Percentiles rank a stretch among this genome's conserved stretches.
Conservation (phyloP, 2,329 filamentous ascomycete genomes). For the Sclerotinia trifoliorum region DNA sequence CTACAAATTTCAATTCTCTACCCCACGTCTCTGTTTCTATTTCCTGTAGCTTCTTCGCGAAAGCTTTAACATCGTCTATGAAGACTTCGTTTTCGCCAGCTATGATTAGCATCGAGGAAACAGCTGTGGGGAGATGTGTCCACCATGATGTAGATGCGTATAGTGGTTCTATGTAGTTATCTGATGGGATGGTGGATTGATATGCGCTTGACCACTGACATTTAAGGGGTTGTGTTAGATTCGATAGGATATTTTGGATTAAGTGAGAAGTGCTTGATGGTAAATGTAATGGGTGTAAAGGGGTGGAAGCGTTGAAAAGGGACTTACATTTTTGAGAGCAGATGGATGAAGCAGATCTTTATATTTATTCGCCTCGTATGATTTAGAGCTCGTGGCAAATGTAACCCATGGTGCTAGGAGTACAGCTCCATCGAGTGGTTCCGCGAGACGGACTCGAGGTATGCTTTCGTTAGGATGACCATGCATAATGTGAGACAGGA, state of each 20-base stretch:
- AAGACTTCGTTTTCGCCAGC: slow-evolving; percentile 57
- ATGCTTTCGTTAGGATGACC: slow-evolving; percentile 61
- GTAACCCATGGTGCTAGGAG: slow-evolving; percentile 59
- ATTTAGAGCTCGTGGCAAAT: slow-evolving; percentile 47
- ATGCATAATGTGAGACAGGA: slow-evolving; percentile 54
- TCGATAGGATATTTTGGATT: slow-evolving; percentile 45
- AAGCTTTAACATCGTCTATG: slow-evolving; percentile 54
- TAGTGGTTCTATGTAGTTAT: slow-evolving; percentile 55
- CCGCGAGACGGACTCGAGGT: slow-evolving; percentile 43
- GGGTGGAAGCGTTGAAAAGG: too few species aligned
- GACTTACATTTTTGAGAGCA: slow-evolving; percentile 26
- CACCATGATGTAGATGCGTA: slow-evolving; percentile 54
- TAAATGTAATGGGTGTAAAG: slow-evolving; percentile 28
- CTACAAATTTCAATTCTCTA: background rate
- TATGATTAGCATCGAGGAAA: slow-evolving; percentile 51
- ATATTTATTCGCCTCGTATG: slow-evolving; percentile 46
- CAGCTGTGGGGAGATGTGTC: slow-evolving; percentile 44
- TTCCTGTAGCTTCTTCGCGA: slow-evolving; percentile 46
- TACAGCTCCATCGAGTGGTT: slow-evolving; percentile 50
- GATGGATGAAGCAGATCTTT: slow-evolving; percentile 50
- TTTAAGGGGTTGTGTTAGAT: slow-evolving; percentile 40
- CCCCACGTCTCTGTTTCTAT: slow-evolving; percentile 21
- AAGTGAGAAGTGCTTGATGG: background rate
- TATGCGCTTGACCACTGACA: slow-evolving; percentile 40
- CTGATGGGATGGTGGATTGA: slow-evolving; percentile 36